Percentiles rank a stretch among this genome's conserved stretches.
These are phyloP conservation scores for Phoma herbarum DNA, from an alignment of 2,329 filamentous ascomycete genomes.

Conservation along the genomic window DNA sequence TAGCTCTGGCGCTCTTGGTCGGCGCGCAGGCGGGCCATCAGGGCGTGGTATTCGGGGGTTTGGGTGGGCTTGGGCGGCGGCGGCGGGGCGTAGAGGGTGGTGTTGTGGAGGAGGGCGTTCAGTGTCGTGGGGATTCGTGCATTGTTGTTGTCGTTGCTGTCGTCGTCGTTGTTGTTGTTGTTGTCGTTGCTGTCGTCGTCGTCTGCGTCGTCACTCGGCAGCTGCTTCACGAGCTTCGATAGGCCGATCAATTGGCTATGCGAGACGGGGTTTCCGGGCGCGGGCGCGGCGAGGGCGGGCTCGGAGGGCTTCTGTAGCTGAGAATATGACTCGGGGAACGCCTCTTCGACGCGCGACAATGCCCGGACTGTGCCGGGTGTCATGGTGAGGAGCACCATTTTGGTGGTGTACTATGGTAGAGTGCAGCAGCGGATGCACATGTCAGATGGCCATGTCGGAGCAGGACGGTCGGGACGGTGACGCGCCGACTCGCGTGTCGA, in stretches of 20 bases:
- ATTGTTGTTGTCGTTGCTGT: background rate
- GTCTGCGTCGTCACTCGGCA: slow-evolving; percentile 8
- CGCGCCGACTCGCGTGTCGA: slow-evolving; percentile 10
- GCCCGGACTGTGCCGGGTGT: slow-evolving; percentile 73
- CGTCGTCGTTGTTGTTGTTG: background rate
- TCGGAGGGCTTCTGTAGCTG: slow-evolving; percentile 51
- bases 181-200: background rate
- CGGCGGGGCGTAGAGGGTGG: slow-evolving; percentile 79
- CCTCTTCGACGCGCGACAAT: slow-evolving; percentile 53
- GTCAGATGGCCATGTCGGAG: slow-evolving; percentile 59
- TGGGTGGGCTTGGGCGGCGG: slow-evolving; percentile 72
- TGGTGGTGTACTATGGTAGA: background rate
- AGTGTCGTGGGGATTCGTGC: slow-evolving; percentile 56
- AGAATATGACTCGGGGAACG: slow-evolving; percentile 24
- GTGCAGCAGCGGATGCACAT: background rate
- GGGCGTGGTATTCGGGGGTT: slow-evolving; percentile 82
- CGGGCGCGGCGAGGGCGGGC: slow-evolving; percentile 60
- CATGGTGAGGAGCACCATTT: slow-evolving; percentile 82
- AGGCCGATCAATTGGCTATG: slow-evolving; percentile 74
- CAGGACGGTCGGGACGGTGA: slow-evolving; percentile 2
- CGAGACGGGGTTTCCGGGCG: slow-evolving; percentile 73
- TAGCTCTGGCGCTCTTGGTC: slow-evolving; percentile 86
- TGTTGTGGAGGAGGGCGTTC: slow-evolving; percentile 75
- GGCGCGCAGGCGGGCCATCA: slow-evolving; percentile 85
- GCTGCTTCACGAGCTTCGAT: slow-evolving; percentile 61